Evolutionary conservation across 177 flowering plant genomes (phyloP).

Genomic region (Telopea speciosissima): DNA sequence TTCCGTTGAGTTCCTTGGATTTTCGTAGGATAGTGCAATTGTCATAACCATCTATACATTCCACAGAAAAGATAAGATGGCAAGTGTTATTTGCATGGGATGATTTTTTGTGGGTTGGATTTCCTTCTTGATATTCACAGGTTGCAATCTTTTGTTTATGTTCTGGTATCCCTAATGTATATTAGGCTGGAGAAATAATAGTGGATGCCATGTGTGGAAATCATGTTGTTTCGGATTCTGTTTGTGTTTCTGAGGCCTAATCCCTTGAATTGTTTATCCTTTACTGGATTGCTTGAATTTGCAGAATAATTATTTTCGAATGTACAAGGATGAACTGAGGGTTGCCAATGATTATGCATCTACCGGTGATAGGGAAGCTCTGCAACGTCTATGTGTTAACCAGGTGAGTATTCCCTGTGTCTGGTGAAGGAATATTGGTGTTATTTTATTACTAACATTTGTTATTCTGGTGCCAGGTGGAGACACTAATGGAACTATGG

Average conservation of each 20-base stretch:
- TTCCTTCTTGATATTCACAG: background rate
- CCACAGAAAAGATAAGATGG: background rate
- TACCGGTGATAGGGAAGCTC: constrained; percentile 41
- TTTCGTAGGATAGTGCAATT: background rate
- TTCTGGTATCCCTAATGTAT: background rate
- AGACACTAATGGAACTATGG: constrained; percentile 62
- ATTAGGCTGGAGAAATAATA: background rate
- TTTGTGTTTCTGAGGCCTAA: too few species aligned
- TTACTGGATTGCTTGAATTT: constrained; percentile 10
- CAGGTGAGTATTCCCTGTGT: constrained; percentile 23
- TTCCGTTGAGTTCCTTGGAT: background rate
- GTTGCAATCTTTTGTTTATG: background rate
- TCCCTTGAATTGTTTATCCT: background rate
- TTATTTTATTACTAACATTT: background rate
- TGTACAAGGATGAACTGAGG: constrained; percentile 45
- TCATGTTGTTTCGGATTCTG: background rate
- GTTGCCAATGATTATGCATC: constrained; percentile 42
- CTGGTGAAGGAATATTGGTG: background rate
- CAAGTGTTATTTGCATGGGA: background rate
- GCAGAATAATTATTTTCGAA: constrained; percentile 63
- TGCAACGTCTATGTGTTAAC: constrained; percentile 40
- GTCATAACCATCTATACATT: background rate
- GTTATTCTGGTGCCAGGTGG: constrained; percentile 39
- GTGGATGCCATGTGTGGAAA: background rate
- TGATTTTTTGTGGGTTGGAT: background rate